Evolutionary conservation across 805 yeast genomes (phyloP), one percentile per base, ranked within the genome.

Genomic region (Cephaloascus albidus): DNA sequence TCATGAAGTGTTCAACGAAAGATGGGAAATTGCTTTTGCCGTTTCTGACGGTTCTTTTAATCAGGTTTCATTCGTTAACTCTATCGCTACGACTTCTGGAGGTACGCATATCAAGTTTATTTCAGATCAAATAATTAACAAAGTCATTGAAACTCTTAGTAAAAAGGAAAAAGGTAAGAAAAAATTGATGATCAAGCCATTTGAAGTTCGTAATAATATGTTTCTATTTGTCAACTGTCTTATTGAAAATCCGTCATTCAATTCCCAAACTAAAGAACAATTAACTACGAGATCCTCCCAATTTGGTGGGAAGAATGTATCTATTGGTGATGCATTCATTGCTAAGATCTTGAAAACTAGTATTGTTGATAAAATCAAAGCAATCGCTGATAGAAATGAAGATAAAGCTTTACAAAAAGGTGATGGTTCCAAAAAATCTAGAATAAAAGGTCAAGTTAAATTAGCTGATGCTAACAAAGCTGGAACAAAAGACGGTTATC

Each of bases 1-100:
- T 10, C 85, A 88, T 55, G 93, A 86, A 58, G 74, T 78, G 35
- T 60, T 88, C 35, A 84, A 80, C 52, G 93, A 85, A 42, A 74
- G 96, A 45, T 93, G 98, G 98, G 98, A 93, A 59, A 60, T 93
- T 44, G 98, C 95, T 0, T 90, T 93, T 65, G 90, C 95, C 1
- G 83, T 88, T 3, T 85, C 97, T 34, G 96, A 88, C 52, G 90
- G 89, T 3, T 63, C 75, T 2, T 93, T 93, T 61, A 85, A 86
- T 51, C 98, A 93, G 58, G 93, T 93, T 34, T 89, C 97, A 28
- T 93, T 93, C 63, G 98, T 93, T 14, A 93, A 93, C 57, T 88
- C 97, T 4, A 93, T 93, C 56, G 98, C 98, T 1, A 93, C 98
- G 0, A 90, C 97, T 0, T 66, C 90, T 1, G 98, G 98, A 43